Conservation (phyloP, 192 early-diverging fungal species). For the Coemansia erecta region DNA sequence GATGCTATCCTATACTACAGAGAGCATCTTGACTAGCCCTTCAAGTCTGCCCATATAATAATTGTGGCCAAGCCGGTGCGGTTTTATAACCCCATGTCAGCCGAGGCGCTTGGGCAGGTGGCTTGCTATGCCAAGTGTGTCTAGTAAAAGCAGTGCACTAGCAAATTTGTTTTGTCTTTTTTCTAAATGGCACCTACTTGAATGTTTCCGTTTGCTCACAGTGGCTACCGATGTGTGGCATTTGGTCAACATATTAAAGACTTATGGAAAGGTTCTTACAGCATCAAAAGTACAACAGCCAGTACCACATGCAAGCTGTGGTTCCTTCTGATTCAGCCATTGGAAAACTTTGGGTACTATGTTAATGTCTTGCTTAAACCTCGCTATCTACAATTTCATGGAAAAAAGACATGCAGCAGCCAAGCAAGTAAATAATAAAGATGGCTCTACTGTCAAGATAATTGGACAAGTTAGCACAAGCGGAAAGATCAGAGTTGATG, state of each 20-base stretch:
- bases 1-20: no score
- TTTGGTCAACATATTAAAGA: neutral
- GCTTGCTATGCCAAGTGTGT: neutral
- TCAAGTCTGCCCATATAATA: neutral
- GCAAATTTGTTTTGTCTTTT: slow-evolving; percentile 6
- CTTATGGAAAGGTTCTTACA: neutral
- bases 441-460: no score
- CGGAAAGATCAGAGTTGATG: no score
- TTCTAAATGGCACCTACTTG: slow-evolving; percentile 5
- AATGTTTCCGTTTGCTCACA: slow-evolving; percentile 6
- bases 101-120: neutral
- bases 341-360: no score
- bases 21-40: neutral
- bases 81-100: neutral
- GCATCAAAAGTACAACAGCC: no score
- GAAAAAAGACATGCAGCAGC: no score
- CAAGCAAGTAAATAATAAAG: no score
- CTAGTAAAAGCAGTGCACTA: slow-evolving; percentile 9
- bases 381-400: no score
- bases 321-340: no score
- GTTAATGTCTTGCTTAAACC: no score
- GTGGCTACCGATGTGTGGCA: neutral
- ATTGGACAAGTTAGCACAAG: no score
- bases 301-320: no score
- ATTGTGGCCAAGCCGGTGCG: neutral